These are phyloP conservation scores for Wickerhamiella spandovensis DNA, from an alignment of 805 yeast species.

Conservation along the genomic window DNA sequence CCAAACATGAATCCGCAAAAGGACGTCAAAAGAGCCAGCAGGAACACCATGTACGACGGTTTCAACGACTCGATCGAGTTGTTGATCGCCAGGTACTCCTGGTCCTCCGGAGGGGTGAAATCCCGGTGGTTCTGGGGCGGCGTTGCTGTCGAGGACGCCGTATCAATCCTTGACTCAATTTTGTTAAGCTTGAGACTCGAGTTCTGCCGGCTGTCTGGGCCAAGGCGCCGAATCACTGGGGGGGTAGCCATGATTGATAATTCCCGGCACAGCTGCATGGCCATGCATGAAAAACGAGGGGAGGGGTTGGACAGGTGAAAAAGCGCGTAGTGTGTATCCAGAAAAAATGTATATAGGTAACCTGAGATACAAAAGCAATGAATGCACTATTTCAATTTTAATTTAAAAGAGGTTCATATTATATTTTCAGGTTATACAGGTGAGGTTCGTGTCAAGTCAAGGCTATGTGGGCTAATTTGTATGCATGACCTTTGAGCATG, in stretches of 20 bases:
- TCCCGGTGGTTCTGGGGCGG: not conserved
- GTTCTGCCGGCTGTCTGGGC: not conserved
- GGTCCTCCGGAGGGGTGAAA: not conserved
- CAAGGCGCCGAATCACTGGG: not conserved
- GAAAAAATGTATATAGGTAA: too few species aligned
- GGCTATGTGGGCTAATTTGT: not conserved
- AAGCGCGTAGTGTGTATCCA: too few species aligned
- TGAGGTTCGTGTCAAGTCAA: too few species aligned
- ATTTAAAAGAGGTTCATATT: too few species aligned
- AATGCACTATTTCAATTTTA: too few species aligned
- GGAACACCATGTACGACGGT: conserved; percentile 43
- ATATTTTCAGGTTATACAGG: too few species aligned
- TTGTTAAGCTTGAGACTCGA: not conserved
- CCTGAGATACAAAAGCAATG: too few species aligned
- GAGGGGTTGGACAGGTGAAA: too few species aligned
- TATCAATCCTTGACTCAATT: not conserved
- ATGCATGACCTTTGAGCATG: not conserved
- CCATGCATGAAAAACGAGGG: not conserved
- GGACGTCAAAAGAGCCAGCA: conserved; percentile 58
- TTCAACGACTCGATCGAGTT: conserved; percentile 21
- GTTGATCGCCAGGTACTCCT: conserved; percentile 10
- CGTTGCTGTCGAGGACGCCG: not conserved
- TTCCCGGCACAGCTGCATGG: not conserved
- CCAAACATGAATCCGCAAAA: conserved; percentile 96
- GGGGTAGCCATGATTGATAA: not conserved